Evolutionary conservation across 495 filamentous ascomycete species (phyloP), one percentile per base, ranked within the genome.

Genomic region (Friedmanniomyces simplex): DNA sequence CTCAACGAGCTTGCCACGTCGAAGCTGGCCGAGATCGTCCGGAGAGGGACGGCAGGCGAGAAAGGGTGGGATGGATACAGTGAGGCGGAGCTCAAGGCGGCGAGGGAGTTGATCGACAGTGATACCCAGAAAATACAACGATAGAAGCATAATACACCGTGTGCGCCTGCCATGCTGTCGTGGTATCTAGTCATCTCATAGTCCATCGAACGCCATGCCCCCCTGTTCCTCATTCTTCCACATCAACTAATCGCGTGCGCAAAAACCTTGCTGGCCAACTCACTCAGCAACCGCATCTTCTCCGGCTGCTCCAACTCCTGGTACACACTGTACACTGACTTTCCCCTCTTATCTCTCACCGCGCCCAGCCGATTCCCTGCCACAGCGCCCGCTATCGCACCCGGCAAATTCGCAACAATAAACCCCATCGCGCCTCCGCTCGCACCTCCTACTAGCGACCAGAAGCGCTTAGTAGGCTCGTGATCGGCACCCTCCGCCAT

Each of bases 281-380:
- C 69, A 52, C 63, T 66, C 62, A 74, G 58, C 64, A 98, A 70
- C 73, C 82, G 82, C 34, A 87, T 80, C 63, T 86, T 85, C 66
- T 95, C 90, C 30, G 71, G 73, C 69, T 86, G 83, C 57, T 90
- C 90, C 64, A 97, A 70, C 58, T 95, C 88, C 66, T 79, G 65
- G 61, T 91, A 97, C 24, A 96, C 93, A 43, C 81, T 79, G 74
- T 94, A 97, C 21, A 98, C 94, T 72, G 87, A 93, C 82, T 96
- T 96, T 11, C 91, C 91, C 71, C 83, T 86, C 16, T 85, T 80
- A 74, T 98, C 93, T 42, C 93, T 76, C 3, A 98, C 79, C 4
- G 88, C 87, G 13, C 93, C 93, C 8, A 98, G 68, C 51, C 89
- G 74, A 68, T 96, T 97, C 34, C 93, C 93, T 3, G 91, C 93